Evolutionary conservation across 768 basidiomycete genomes (phyloP).

Genomic region (Calocybe cyanea): DNA sequence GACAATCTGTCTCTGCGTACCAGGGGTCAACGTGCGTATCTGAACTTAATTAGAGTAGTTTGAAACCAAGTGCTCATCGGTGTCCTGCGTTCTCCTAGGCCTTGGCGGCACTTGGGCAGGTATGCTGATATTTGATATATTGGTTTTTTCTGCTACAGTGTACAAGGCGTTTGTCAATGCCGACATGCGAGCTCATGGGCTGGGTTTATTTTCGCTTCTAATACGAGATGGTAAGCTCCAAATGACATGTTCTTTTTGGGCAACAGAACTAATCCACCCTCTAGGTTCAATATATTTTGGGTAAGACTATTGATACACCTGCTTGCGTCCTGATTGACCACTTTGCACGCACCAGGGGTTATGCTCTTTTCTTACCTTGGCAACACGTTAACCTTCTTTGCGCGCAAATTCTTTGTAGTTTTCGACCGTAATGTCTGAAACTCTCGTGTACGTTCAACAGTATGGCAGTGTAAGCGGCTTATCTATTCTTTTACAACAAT

Average conservation of each 20-base stretch:
- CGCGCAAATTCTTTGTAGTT: constrained; percentile 17
- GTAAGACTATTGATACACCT: constrained; percentile 17
- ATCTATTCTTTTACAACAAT: not conserved
- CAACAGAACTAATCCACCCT: not conserved
- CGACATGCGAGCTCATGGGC: constrained; percentile 16
- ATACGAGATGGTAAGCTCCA: constrained; percentile 37
- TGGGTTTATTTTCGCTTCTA: constrained; percentile 29
- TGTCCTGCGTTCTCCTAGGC: constrained; percentile 15
- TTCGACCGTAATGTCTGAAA: too few relatives aligned
- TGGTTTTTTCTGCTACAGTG: constrained; percentile 39
- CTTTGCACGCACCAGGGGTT: constrained; percentile 20
- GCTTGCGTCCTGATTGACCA: not conserved
- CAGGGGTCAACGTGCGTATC: not conserved
- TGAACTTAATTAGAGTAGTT: not conserved
- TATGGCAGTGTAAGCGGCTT: constrained; percentile 26
- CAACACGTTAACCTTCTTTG: constrained; percentile 36
- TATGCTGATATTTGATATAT: constrained; percentile 35
- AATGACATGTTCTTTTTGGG: too few relatives aligned
- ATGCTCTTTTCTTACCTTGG: constrained; percentile 31
- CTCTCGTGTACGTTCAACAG: constrained; percentile 15
- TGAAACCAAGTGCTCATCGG: not conserved
- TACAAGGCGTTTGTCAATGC: constrained; percentile 31
- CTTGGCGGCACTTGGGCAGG: constrained; percentile 33
- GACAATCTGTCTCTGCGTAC: not conserved
- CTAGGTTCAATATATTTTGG: constrained; percentile 37